Evolutionary conservation across 805 yeast species (phyloP).

Genomic region (Starmerella etchellsii): DNA sequence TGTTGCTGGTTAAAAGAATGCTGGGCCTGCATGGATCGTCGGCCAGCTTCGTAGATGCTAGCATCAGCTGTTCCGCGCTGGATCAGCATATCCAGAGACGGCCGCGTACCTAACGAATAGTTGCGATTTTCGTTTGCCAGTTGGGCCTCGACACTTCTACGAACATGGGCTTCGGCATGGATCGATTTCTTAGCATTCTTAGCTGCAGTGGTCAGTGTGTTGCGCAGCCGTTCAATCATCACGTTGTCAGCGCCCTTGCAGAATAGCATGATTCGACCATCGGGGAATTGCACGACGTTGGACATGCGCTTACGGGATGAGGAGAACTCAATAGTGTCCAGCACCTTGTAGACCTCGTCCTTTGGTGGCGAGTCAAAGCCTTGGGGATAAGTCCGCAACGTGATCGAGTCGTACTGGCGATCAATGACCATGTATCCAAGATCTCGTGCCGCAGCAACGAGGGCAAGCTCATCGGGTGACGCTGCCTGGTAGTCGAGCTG

Average conservation of each 20-base stretch:
- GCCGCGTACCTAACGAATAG: slow-evolving; percentile 6
- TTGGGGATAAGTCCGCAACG: slow-evolving; percentile 66
- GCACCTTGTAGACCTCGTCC: slow-evolving; percentile 55
- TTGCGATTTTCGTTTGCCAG: slow-evolving; percentile 16
- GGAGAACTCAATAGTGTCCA: slow-evolving; percentile 75
- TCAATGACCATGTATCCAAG: slow-evolving; percentile 79
- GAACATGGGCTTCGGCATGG: slow-evolving; percentile 39
- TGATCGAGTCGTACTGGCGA: slow-evolving; percentile 45
- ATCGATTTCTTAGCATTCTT: slow-evolving; percentile 52
- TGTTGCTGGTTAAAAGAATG: too few species aligned
- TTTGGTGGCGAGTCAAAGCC: slow-evolving; percentile 59
- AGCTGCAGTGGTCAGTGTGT: slow-evolving; percentile 42
- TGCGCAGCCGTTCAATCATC: slow-evolving; percentile 55
- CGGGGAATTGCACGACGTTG: slow-evolving; percentile 64
- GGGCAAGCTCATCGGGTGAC: slow-evolving; percentile 92
- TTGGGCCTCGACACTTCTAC: slow-evolving; percentile 65
- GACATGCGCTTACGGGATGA: slow-evolving; percentile 92
- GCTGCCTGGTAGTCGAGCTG: slow-evolving; percentile 76
- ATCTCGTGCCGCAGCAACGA: slow-evolving; percentile 89
- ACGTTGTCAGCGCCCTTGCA: slow-evolving; percentile 96
- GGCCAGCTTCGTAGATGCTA: slow-evolving; percentile 18
- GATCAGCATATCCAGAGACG: slow-evolving; percentile 15
- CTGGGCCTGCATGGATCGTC: slow-evolving; percentile 15
- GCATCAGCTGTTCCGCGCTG: slow-evolving; percentile 16
- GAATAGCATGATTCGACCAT: slow-evolving; percentile 56